phyloP scores from a whole-genome alignment of 202 grass and related monocot species.

The Carex sylvatica region DNA sequence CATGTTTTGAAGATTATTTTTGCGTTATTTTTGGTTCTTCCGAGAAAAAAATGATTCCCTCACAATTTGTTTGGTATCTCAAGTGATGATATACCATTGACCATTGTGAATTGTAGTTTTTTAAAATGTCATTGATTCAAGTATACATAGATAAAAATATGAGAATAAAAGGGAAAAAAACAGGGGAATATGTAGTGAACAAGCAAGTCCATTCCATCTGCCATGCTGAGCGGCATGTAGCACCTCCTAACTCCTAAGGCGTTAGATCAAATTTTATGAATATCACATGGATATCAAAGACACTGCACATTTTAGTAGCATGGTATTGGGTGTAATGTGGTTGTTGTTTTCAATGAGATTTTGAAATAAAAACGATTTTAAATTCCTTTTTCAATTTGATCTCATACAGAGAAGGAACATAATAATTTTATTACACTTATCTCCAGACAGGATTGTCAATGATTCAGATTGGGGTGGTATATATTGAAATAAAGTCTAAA shows the following conservation, averaged over 20 bases:
- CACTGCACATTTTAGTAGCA: neutral
- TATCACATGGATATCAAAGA: neutral
- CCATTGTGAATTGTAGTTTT: neutral
- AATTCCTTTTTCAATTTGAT: neutral
- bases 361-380: neutral
- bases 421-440: neutral
- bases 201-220: neutral
- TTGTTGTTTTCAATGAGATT: too few relatives aligned
- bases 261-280: neutral
- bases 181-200: neutral
- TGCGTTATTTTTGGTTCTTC: too few relatives aligned
- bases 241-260: neutral
- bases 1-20: too few relatives aligned
- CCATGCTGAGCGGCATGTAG: neutral
- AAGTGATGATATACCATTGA: neutral
- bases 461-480: too few relatives aligned
- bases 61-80: neutral
- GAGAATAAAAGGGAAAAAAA: neutral
- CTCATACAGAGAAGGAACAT: neutral
- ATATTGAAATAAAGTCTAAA: too few relatives aligned
- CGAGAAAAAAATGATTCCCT: too few relatives aligned
- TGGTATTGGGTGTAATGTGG: neutral
- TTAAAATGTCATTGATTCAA: neutral
- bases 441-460: too few relatives aligned
- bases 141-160: neutral